These are phyloP conservation scores for Filobasidium uniguttulatum DNA, from an alignment of 1,284 basidiomycete species.

Conservation along the genomic window DNA sequence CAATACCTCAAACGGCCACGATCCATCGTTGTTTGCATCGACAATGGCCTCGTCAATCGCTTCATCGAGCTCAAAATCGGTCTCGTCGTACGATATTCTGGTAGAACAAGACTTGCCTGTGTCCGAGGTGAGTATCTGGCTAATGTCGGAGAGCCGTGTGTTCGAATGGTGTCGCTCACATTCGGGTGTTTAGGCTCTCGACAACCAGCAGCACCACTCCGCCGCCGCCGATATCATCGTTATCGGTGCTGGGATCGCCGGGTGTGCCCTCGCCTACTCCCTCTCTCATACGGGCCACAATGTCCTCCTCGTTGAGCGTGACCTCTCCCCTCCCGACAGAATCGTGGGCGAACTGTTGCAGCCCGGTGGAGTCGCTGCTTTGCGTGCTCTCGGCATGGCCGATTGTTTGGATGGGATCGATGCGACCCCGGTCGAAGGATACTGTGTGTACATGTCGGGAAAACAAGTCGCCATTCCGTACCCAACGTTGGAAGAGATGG, in stretches of 20 bases:
- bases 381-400: slow-evolving; percentile 59
- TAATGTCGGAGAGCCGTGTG: too few relatives aligned
- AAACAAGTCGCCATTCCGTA: slow-evolving; percentile 61
- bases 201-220: too few relatives aligned
- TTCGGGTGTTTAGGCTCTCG: too few relatives aligned
- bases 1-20: too few relatives aligned
- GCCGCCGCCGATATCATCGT: slow-evolving; percentile 52
- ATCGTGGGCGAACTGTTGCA: slow-evolving; percentile 97
- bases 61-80: too few relatives aligned
- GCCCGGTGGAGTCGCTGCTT: slow-evolving; percentile 72
- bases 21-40: too few relatives aligned
- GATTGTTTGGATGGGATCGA: slow-evolving; percentile 71
- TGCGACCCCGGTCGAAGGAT: slow-evolving; percentile 71
- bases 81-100: too few relatives aligned
- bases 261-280: slow-evolving; percentile 49
- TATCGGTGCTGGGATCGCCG: slow-evolving; percentile 80
- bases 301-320: slow-evolving; percentile 75
- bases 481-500: slow-evolving; percentile 46
- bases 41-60: too few relatives aligned
- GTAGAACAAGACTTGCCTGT: too few relatives aligned
- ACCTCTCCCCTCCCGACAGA: slow-evolving; percentile 80
- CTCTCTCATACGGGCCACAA: slow-evolving; percentile 37
- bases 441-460: slow-evolving; percentile 58
- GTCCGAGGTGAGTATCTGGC: too few relatives aligned
- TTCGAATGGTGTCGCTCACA: too few relatives aligned